Percentiles rank a stretch among this genome's conserved stretches.
phyloP scores from a whole-genome alignment of 352 stramenopile species.

The Pythium oligandrum region DNA sequence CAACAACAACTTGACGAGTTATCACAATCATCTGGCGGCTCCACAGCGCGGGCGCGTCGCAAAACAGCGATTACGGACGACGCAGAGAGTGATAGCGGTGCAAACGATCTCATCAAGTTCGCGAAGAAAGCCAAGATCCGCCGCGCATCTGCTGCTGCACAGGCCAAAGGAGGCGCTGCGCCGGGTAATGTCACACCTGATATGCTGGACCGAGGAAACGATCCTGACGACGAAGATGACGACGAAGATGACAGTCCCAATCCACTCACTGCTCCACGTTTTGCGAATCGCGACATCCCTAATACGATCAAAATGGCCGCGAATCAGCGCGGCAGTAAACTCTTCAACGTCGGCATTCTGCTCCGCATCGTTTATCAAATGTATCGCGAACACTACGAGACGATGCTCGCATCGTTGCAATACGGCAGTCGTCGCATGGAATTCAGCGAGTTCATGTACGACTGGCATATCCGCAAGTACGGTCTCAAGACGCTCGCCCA shows the following conservation, averaged over 20 bases:
- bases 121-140: slow-evolving; percentile 42
- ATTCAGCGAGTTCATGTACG: slow-evolving; percentile 82
- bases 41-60: too few species aligned
- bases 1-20: slow-evolving; percentile 19
- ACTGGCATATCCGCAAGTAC: slow-evolving; percentile 82
- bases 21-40: too few species aligned
- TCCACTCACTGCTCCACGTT: slow-evolving; percentile 10
- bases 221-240: slow-evolving; percentile 16
- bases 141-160: slow-evolving; percentile 24
- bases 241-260: slow-evolving; percentile 18
- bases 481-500: slow-evolving; percentile 68
- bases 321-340: slow-evolving; percentile 37
- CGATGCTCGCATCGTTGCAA: slow-evolving; percentile 55
- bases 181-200: neutral
- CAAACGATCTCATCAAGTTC: slow-evolving; percentile 30
- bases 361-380: slow-evolving; percentile 63
- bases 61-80: neutral
- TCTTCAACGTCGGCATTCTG: slow-evolving; percentile 58
- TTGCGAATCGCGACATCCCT: slow-evolving; percentile 33
- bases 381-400: slow-evolving; percentile 72
- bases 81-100: slow-evolving; percentile 2
- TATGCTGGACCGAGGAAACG: neutral
- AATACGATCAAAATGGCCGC: slow-evolving; percentile 42
- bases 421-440: slow-evolving; percentile 70
- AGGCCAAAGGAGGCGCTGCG: slow-evolving; percentile 6